Evolutionary conservation across 805 yeast species (phyloP), one percentile per base, ranked within the genome.

Genomic region (Wickerhamiella galacta): DNA sequence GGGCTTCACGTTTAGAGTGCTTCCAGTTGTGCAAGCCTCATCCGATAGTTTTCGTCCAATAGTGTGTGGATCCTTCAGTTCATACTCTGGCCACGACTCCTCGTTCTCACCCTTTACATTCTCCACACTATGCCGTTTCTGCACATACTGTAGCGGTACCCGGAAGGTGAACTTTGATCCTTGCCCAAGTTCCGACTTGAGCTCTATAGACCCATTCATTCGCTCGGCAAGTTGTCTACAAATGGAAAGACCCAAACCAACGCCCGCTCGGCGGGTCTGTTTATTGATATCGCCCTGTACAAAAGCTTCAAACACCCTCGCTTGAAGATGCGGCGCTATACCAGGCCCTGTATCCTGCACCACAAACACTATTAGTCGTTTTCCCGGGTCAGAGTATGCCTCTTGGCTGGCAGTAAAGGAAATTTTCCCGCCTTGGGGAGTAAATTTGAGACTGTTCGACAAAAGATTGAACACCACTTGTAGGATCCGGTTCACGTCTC

Each of bases 261-360:
- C 90, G 43, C 98, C 98, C 37, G 96, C 95, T 49, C 78, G 75
- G 36, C 85, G 80, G 48, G 93, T 66, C 4, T 93, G 79, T 18
- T 82, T 61, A 0, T 95, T 82, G 53, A 83, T 94, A 49, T 87
- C 96, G 33, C 96, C 98, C 57, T 87, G 98, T 14, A 85, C 83
- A 60, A 87, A 87, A 1, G 96, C 95, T 47, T 90, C 95, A 53
- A 87, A 87, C 1, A 87, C 92, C 39, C 77, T 72, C 28, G 72
- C 72, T 47, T 80, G 95, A 34, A 83, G 54, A 1, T 75, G 71
- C 10, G 75, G 72, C 25, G 81, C 92, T 33, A 87, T 85, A 38
- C 98, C 98, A 0, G 95, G 85, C 3, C 98, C 96, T 0, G 93
- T 81, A 51, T 87, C 98, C 23, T 64, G 65, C 9, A 87, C 95